Evolutionary conservation across 257 asterid genomes (phyloP).

Genomic region (Avicennia marina): DNA sequence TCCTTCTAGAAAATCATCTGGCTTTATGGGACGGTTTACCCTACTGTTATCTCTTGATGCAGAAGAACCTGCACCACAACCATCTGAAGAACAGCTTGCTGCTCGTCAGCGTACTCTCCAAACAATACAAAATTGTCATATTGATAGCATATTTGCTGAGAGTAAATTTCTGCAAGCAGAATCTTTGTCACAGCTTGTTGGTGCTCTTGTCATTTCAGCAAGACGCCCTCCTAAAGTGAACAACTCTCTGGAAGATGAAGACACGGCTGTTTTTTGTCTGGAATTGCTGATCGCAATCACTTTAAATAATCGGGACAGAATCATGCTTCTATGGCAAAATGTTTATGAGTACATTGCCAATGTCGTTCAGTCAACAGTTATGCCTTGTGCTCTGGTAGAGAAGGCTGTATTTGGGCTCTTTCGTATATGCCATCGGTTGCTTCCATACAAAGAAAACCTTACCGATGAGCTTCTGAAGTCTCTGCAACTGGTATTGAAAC

Average conservation of each 20-base stretch:
- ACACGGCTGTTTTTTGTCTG: conserved; percentile 70
- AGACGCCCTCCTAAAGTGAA: conserved; percentile 57
- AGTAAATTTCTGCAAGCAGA: conserved; percentile 89
- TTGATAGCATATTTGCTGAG: conserved; percentile 82
- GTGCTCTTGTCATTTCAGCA: conserved; percentile 68
- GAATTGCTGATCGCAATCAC: conserved; percentile 82
- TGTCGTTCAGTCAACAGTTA: conserved; percentile 70
- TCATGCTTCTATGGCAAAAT: conserved; percentile 83
- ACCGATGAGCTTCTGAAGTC: conserved; percentile 90
- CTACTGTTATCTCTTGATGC: conserved; percentile 72
- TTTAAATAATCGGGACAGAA: conserved; percentile 76
- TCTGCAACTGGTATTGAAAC: conserved; percentile 77
- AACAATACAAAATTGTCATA: conserved; percentile 71
- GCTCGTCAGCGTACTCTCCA: conserved; percentile 69
- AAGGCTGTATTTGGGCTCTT: conserved; percentile 92
- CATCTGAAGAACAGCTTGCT: conserved; percentile 77
- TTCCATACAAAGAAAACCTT: conserved; percentile 88
- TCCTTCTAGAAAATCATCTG: conserved; percentile 70
- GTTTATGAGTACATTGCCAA: conserved; percentile 79
- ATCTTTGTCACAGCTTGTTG: conserved; percentile 75
- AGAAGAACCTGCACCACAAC: conserved; percentile 77
- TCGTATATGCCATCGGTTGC: conserved; percentile 84
- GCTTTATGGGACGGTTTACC: conserved; percentile 85
- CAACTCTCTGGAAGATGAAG: conserved; percentile 52
- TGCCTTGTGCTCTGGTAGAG: conserved; percentile 92